Evolutionary conservation across 2,329 filamentous ascomycete genomes (phyloP), one percentile per base, ranked within the genome.

Genomic region (Colletotrichum coccodes): DNA sequence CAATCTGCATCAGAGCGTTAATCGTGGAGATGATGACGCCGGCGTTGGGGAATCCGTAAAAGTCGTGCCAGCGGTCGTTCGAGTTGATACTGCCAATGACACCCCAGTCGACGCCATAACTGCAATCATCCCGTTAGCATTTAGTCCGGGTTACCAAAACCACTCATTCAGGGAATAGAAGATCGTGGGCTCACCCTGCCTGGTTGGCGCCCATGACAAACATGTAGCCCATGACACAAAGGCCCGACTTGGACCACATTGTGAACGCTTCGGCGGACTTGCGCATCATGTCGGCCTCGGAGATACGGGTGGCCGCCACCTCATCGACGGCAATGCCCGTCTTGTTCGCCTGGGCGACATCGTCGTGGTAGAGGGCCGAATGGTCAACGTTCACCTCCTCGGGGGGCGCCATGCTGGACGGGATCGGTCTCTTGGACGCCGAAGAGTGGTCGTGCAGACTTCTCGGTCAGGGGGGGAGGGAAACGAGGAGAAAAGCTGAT

Each of bases 1-100:
- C 83, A 44, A 85, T 82, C 12, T 78, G 81, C 83, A 85, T 85
- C 42, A 85, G 74, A 1, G 83, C 82, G 61, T 84, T 85, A 59
- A 86, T 79, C 2, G 82, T 79, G 2, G 81, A 81, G 28, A 79
- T 80, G 16, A 78, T 81, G 18, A 76, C 72, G 11, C 83, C 83
- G 11, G 76, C 75, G 23, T 76, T 80, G 3, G 72, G 79, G 50
- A 85, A 83, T 11, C 78, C 78, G 58, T 85, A 83, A 69, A 81
- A 85, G 5, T 71, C 70, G 67, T 85, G 83, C 81, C 83, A 85
- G 36, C 76, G 71, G 6, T 76, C 64, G 50, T 80, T 78, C 11
- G 82, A 76, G 64, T 85, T 85, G 68, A 85, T 83, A 44, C 82
- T 80, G 44, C 79, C 75, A 44, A 86, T 85, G 32, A 86, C 83